Evolutionary conservation across 345 rosid genomes (phyloP).

Genomic region (Fremontodendron californicum): DNA sequence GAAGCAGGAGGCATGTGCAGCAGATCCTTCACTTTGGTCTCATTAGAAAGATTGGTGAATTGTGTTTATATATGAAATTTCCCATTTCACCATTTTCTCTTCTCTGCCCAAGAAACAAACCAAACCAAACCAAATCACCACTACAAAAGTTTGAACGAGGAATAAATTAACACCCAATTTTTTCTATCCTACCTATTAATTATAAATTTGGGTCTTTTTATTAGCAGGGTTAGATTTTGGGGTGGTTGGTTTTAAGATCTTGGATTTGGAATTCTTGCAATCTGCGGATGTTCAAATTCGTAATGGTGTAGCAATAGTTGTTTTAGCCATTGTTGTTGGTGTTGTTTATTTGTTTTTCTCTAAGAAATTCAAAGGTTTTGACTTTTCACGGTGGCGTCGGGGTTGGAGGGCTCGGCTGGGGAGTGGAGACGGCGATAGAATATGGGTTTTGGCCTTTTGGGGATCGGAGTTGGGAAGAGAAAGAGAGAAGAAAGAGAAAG

Average conservation of each 20-base stretch:
- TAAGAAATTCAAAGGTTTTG: constrained; percentile 65
- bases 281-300: constrained; percentile 63
- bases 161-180: not conserved
- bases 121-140: not conserved
- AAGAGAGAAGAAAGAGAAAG: too few relatives aligned
- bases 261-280: constrained; percentile 64
- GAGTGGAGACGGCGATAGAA: too few relatives aligned
- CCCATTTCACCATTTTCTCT: not conserved
- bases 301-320: constrained; percentile 65
- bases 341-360: constrained; percentile 54
- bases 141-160: not conserved
- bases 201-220: constrained; percentile 4
- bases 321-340: constrained; percentile 54
- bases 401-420: too few relatives aligned
- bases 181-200: not conserved
- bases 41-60: not conserved
- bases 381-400: too few relatives aligned
- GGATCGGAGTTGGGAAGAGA: too few relatives aligned
- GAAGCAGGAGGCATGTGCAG: not conserved
- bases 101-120: not conserved
- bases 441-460: too few relatives aligned
- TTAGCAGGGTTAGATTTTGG: not conserved
- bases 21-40: not conserved
- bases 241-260: constrained; percentile 10
- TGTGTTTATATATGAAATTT: not conserved